Evolutionary conservation across 768 basidiomycete species (phyloP).

Genomic region (Amanita inopinata): DNA sequence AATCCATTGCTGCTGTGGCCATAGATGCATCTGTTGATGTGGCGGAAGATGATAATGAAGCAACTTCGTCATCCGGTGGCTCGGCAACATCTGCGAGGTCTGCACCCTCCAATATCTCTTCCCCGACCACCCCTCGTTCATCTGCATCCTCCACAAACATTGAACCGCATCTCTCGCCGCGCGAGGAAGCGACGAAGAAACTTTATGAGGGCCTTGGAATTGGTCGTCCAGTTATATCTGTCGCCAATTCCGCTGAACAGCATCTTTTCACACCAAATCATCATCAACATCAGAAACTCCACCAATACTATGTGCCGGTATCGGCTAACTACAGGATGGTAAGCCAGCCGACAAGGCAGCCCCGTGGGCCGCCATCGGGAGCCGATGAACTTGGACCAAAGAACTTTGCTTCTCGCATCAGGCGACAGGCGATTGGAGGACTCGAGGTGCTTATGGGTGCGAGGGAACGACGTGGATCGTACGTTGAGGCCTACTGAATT

Average conservation of each 20-base stretch:
- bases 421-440: slow-evolving; percentile 77
- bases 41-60: slow-evolving; percentile 43
- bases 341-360: slow-evolving; percentile 75
- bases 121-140: slow-evolving; percentile 70
- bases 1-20: slow-evolving; percentile 45
- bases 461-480: slow-evolving; percentile 61
- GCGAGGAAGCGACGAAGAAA: slow-evolving; percentile 82
- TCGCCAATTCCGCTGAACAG: slow-evolving; percentile 25
- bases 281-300: slow-evolving; percentile 17
- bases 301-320: slow-evolving; percentile 23
- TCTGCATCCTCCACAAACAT: slow-evolving; percentile 38
- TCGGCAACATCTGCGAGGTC: slow-evolving; percentile 51
- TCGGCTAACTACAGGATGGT: slow-evolving; percentile 47
- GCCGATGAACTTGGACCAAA: slow-evolving; percentile 80
- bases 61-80: slow-evolving; percentile 49
- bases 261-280: no score
- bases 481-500: slow-evolving; percentile 57
- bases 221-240: slow-evolving; percentile 47
- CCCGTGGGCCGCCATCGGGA: slow-evolving; percentile 79
- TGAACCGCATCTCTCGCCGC: slow-evolving; percentile 61
- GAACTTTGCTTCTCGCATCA: slow-evolving; percentile 82
- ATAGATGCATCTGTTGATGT: slow-evolving; percentile 32
- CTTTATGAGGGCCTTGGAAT: slow-evolving; percentile 85
- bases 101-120: slow-evolving; percentile 35
- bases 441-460: slow-evolving; percentile 73